These are phyloP conservation scores for Eucalyptus marginata DNA, from an alignment of 345 rosid genomes.

Conservation along the genomic window DNA sequence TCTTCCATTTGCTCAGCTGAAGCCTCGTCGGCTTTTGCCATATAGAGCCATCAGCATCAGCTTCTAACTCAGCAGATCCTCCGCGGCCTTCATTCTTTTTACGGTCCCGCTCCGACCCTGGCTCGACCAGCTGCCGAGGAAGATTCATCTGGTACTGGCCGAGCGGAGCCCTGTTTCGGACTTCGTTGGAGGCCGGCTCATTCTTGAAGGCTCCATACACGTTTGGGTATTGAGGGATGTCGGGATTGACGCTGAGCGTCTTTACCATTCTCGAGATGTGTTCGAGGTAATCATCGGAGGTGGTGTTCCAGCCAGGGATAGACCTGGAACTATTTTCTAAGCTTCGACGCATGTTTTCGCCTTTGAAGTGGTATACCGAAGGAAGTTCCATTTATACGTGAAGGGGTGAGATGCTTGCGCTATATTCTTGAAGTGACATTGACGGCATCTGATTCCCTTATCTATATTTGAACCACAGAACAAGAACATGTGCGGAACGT, in stretches of 20 bases:
- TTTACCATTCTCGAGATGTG: constrained; percentile 8
- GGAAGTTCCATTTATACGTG: neutral
- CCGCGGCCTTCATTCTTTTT: neutral
- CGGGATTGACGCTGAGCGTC: constrained; percentile 4
- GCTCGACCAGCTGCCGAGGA: neutral
- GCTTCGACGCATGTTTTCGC: neutral
- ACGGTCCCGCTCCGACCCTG: neutral
- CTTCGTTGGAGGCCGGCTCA: neutral
- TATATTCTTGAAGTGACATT: neutral
- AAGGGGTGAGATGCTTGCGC: neutral
- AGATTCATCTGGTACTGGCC: neutral
- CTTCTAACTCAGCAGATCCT: neutral
- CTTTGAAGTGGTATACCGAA: neutral
- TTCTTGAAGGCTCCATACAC: constrained; percentile 15
- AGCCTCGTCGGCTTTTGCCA: neutral
- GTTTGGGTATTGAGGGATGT: constrained; percentile 17
- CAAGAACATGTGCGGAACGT: neutral
- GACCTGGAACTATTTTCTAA: neutral
- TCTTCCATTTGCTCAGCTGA: neutral
- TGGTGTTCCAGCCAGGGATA: constrained; percentile 7
- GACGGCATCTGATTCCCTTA: neutral
- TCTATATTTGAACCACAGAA: neutral
- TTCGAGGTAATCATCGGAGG: constrained; percentile 19
- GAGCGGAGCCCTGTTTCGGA: neutral
- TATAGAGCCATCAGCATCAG: neutral